Conservation (phyloP, 139 green algal species). For the Chlamydomonas incerta region DNA sequence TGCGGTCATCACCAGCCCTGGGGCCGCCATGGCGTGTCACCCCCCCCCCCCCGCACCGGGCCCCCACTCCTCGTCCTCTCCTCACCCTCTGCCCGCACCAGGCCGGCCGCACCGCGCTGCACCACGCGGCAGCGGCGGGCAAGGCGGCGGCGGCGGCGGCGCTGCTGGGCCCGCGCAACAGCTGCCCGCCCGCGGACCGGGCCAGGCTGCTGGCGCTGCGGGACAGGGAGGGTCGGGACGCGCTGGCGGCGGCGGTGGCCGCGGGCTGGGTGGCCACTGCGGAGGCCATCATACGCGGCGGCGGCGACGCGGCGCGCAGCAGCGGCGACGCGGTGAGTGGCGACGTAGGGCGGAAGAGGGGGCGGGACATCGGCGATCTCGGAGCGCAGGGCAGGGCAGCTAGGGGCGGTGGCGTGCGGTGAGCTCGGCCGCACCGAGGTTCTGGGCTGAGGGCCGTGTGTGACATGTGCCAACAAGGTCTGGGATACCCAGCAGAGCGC, state of each 20-base stretch:
- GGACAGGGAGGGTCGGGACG: not conserved
- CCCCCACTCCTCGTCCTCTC: not conserved
- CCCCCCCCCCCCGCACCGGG: not conserved
- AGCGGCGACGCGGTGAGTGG: constrained; percentile 4
- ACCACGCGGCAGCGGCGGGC: not conserved
- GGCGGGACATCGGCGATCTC: not conserved
- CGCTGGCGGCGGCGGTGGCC: not conserved
- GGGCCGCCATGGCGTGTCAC: too few species aligned
- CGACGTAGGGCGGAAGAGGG: not conserved
- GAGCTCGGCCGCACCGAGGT: too few species aligned
- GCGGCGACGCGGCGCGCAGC: not conserved
- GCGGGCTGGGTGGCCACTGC: not conserved
- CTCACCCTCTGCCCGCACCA: not conserved
- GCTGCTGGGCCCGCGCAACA: constrained; percentile 15
- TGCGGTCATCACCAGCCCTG: too few species aligned
- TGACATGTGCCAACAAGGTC: too few species aligned
- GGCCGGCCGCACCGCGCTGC: constrained; percentile 9
- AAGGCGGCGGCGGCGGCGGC: not conserved
- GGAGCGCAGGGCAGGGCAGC: not conserved
- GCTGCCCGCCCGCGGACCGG: not conserved
- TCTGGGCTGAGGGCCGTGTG: too few species aligned
- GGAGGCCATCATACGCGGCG: constrained; percentile 2
- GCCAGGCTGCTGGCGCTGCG: not conserved
- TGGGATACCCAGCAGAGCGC: too few species aligned
- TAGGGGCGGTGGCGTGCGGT: too few species aligned